Base-by-base conservation (phyloP, 441 rosid species). In the Theobroma grandiflorum region DNA sequence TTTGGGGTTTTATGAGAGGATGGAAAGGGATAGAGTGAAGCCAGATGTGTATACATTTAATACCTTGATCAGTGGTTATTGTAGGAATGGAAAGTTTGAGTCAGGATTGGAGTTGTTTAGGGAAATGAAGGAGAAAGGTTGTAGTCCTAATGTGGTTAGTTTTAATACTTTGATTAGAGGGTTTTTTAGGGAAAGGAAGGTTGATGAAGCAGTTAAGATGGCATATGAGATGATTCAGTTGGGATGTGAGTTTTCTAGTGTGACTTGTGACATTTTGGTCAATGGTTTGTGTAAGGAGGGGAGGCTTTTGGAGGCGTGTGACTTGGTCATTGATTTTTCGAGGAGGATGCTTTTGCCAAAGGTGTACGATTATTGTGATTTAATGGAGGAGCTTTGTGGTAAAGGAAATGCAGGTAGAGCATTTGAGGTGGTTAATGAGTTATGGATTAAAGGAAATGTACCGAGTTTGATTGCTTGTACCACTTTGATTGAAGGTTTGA, bases 161-260 rank as follows among this genome's bases (percentile, higher is more conserved):
- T 95, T 95, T 50, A 95, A 95, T 75, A 94, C 96, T 80, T 73
- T 95, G 91, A 94, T 95, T 31, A 85, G 71, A 47, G 97, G 97
- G 68, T 86, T 94, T 71, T 92, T 93, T 10, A 77, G 95, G 45
- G 89, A 81, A 68, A 83, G 84, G 85, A 88, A 91, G 79, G 75
- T 87, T 72, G 90, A 91, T 75, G 92, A 95, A 49, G 98, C 92
- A 55, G 71, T 94, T 4, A 84, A 76, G 67, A 89, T 95, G 96
- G 98, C 92, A 6, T 88, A 94, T 74, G 97, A 94, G 88, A 92
- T 95, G 99, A 85, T 90, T 69, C 93, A 91, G 74, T 52, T 90
- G 18, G 91, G 94, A 35, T 88, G 87, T 61, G 81, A 77, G 69
- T 84, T 94, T 78, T 95, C 97, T 0, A 81, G 75, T 20, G 94